A percentile compares a stretch with the other conserved stretches of the same genome.
Conservation (phyloP, 1,284 basidiomycete species). For the Tausonia pullulans region DNA sequence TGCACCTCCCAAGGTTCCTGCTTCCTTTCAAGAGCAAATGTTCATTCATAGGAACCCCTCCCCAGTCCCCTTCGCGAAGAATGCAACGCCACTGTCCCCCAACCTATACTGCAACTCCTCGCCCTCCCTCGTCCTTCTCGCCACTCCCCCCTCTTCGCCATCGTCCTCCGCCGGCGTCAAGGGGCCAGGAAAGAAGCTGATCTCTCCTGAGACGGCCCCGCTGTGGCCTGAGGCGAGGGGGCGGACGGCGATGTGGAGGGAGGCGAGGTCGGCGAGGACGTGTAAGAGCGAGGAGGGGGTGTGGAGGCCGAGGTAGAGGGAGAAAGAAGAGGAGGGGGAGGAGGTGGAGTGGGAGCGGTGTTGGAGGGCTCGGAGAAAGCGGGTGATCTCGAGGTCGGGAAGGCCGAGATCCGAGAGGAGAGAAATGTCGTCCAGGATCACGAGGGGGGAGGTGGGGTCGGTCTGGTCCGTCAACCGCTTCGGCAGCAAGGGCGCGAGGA, state of each 20-base stretch:
- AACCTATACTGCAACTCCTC: slow-evolving; percentile 31
- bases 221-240: slow-evolving; percentile 3
- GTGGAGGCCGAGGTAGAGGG: not conserved
- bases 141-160: not conserved
- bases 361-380: not conserved
- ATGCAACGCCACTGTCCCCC: slow-evolving; percentile 29
- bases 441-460: not conserved
- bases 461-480: no score
- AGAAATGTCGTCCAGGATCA: slow-evolving; percentile 16
- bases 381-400: slow-evolving; percentile 8
- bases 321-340: not conserved
- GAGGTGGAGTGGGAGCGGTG: not conserved
- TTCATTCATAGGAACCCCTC: slow-evolving; percentile 29
- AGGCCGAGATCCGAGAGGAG: slow-evolving; percentile 27
- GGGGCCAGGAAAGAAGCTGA: not conserved
- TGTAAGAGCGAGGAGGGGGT: slow-evolving; percentile 2
- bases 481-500: slow-evolving; percentile 18
- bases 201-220: slow-evolving; percentile 14
- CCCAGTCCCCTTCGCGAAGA: slow-evolving; percentile 36
- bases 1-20: no score
- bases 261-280: not conserved
- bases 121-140: slow-evolving; percentile 1
- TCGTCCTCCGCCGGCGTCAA: not conserved
- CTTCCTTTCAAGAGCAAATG: not conserved
- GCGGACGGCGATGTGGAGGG: slow-evolving; percentile 5